phyloP scores from a whole-genome alignment of 2,329 filamentous ascomycete species.

The Westerdykella aurantiaca region DNA sequence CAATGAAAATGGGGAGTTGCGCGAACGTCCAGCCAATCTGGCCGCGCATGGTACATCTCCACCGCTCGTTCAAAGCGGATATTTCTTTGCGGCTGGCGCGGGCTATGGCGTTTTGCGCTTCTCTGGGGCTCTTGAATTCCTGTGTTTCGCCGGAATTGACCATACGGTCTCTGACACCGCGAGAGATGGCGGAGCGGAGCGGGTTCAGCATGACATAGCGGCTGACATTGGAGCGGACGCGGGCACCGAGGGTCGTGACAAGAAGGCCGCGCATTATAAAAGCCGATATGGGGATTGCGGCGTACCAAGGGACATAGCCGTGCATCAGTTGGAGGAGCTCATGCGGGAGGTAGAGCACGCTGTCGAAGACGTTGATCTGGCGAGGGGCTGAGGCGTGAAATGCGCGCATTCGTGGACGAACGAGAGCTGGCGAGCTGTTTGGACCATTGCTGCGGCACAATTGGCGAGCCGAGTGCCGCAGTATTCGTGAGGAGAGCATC shows the following conservation, averaged over 20 bases:
- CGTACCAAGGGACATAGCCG: conserved; percentile 49
- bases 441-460: conserved; percentile 13
- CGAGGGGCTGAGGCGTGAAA: conserved; percentile 48
- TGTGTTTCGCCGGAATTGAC: conserved; percentile 8
- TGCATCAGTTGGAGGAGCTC: conserved; percentile 49
- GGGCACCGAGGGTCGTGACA: conserved; percentile 43
- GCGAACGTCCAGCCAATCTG: conserved; percentile 25
- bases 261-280: conserved; percentile 46
- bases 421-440: not conserved
- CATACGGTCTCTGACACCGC: conserved; percentile 17
- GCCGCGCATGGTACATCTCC: conserved; percentile 22
- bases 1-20: conserved; percentile 34
- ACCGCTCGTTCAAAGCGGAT: conserved; percentile 21
- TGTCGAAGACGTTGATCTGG: conserved; percentile 37
- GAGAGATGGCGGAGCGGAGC: conserved; percentile 25
- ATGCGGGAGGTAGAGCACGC: conserved; percentile 42
- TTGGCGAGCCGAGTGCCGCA: conserved; percentile 21
- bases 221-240: conserved; percentile 35
- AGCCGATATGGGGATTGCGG: conserved; percentile 51
- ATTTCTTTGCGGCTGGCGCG: conserved; percentile 18
- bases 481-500: conserved; percentile 21
- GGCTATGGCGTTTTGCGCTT: conserved; percentile 2
- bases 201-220: conserved; percentile 43
- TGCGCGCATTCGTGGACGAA: conserved; percentile 26
- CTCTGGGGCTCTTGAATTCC: not conserved